Conservation (phyloP, 805 yeast genomes). For the Teunomyces lycoperdinae region DNA sequence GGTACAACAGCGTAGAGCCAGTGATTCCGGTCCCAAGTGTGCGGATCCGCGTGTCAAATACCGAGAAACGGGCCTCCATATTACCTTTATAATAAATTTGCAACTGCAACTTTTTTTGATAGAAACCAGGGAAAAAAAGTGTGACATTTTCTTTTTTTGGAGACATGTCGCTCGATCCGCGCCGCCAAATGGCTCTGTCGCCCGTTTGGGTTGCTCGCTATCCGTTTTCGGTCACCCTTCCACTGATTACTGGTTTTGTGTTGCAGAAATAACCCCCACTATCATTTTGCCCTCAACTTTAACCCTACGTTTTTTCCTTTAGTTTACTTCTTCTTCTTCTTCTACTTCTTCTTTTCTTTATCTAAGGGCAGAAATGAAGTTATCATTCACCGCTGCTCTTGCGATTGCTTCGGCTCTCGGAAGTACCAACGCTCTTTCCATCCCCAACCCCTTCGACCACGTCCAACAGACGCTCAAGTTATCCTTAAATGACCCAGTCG, state of each 20-base stretch:
- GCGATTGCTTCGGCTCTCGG: conserved; percentile 15
- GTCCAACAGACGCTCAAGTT: conserved; percentile 12
- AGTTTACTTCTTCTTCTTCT: neutral
- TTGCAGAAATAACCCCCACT: neutral
- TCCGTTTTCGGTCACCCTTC: neutral
- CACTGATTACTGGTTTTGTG: neutral
- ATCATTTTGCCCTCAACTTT: neutral
- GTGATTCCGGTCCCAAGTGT: conserved; percentile 29
- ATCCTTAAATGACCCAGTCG: conserved; percentile 6
- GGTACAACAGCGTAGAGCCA: conserved; percentile 31
- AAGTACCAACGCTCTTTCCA: conserved; percentile 19
- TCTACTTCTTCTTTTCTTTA: neutral
- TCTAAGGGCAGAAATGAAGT: conserved; percentile 14
- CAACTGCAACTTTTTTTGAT: neutral
- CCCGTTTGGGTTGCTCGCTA: neutral
- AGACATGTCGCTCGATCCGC: neutral
- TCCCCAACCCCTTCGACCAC: conserved; percentile 19
- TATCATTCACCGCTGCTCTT: conserved; percentile 16
- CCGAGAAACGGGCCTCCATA: neutral
- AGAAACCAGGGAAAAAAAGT: neutral
- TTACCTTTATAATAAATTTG: neutral
- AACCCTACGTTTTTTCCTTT: neutral
- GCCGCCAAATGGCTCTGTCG: neutral
- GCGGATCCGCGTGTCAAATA: conserved; percentile 1
- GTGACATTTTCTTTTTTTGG: neutral